Conservation (phyloP, 257 asterid genomes). For the Solanum paucissectum region DNA sequence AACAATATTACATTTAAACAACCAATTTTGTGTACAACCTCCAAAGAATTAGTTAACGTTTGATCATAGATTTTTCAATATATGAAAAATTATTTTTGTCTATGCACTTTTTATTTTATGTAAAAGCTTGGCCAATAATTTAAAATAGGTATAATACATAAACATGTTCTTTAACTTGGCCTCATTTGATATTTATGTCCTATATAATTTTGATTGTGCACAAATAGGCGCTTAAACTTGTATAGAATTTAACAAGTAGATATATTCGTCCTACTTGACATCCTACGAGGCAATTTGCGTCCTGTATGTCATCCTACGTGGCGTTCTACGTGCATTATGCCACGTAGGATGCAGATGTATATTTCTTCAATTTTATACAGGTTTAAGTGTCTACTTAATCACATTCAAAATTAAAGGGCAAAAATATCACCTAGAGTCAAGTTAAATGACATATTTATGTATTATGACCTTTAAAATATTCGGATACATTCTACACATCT, state of each 20-base stretch:
- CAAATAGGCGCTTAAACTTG: no score
- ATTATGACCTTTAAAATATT: not conserved
- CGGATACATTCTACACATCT: not conserved
- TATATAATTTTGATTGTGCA: no score
- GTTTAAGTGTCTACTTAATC: not conserved
- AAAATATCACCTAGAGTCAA: no score
- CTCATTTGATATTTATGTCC: not conserved
- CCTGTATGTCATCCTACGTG: not conserved
- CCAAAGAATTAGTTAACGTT: no score
- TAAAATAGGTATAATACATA: not conserved
- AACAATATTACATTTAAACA: not conserved
- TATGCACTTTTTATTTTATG: not conserved
- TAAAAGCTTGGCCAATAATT: not conserved
- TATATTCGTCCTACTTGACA: not conserved
- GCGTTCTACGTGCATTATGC: no score
- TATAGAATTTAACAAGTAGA: no score
- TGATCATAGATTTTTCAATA: not conserved
- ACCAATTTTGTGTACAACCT: not conserved
- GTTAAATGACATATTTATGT: no score
- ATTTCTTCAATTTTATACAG: no score
- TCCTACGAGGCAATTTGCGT: no score
- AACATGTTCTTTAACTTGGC: no score
- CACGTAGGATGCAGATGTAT: not conserved
- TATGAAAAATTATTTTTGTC: no score
- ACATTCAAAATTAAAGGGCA: fast-evolving